These are phyloP conservation scores for Scenedesmus sp. DNA, from an alignment of 163 green algal species.

Conservation along the genomic window DNA sequence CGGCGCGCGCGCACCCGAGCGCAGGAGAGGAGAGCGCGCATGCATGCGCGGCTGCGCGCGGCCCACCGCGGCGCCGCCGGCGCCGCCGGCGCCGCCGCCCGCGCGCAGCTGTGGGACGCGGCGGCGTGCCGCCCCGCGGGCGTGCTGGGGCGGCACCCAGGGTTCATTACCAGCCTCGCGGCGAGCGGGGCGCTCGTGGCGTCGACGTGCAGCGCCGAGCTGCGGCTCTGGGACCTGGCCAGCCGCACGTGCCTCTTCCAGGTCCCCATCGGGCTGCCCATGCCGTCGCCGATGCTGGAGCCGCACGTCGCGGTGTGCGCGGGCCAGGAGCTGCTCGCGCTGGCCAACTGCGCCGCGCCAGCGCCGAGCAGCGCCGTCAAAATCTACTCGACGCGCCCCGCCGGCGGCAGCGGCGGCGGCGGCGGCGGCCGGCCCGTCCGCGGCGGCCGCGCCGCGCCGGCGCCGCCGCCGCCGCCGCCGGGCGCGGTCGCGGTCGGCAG, in stretches of 20 bases:
- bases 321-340: conserved; percentile 16
- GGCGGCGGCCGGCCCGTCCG: not conserved
- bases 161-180: conserved; percentile 17
- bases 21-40: not conserved
- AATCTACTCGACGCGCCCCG: conserved; percentile 27
- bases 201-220: conserved; percentile 27
- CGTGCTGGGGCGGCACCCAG: not conserved
- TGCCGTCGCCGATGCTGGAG: conserved; percentile 42
- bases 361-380: conserved; percentile 23
- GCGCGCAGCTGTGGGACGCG: conserved; percentile 38
- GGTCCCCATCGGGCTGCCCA: conserved; percentile 29
- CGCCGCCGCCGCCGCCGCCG: not conserved
- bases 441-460: not conserved
- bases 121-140: not conserved
- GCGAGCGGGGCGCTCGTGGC: conserved; percentile 26
- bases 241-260: conserved; percentile 21
- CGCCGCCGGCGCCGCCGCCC: not conserved
- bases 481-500: conserved; percentile 21
- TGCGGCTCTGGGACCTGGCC: conserved; percentile 34
- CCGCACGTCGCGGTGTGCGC: conserved; percentile 37
- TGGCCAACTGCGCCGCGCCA: conserved; percentile 34
- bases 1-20: not conserved
- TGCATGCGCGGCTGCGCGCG: not conserved
- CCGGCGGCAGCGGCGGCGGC: not conserved
- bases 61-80: not conserved